Evolutionary conservation across 208 protist species (phyloP), one percentile per base, ranked within the genome.

Genomic region (Acanthamoeba healyi): DNA sequence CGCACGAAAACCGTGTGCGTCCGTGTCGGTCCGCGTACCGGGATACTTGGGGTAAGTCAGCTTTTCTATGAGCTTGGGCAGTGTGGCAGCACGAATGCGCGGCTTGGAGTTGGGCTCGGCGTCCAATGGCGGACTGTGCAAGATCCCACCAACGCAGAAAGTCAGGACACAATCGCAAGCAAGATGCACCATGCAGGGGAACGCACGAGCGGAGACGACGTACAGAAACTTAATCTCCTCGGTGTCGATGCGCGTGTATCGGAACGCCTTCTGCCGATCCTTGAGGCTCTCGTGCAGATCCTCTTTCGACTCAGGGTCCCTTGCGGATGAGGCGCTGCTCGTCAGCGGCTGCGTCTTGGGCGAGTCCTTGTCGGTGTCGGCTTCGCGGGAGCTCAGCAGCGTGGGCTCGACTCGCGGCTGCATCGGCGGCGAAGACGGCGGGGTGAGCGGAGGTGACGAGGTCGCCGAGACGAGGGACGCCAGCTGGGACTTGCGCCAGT

Each of bases 21-120:
- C 6, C 22, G 46, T 22, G 42, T 12, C 12, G 9, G 51, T 9
- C 10, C 32, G 4, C 49, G 19, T 87, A 87, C 79, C 82, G 22
- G 82, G 82, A 26, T 90, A 90, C 58, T 90, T 90, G 6, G 49
- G 51, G 34, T 90, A 92, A 7, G 87, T 92, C 5, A 92, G 56
- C 26, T 38, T 46, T 34, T 92, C 87, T 2, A 92, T 61, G 29
- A 92, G 87, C 63, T 79, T 72, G 3, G 32, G 22, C 38, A 92
- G 65, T 24, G 58, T 92, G 38, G 61, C 87, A 0, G 87, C 87
- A 1, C 44, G 34, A 34, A 92, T 92, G 42, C 81, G 81, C 34
- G 51, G 44, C 38, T 58, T 58, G 10, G 81, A 58, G 54, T 89
- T 89, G 81, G 51, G 44, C 54, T 65, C 54, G 24, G 6, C 54